A percentile compares a stretch with the other conserved stretches of the same genome.
Conservation (phyloP, 305 asterid genomes). For the Fraxinus velutina region DNA sequence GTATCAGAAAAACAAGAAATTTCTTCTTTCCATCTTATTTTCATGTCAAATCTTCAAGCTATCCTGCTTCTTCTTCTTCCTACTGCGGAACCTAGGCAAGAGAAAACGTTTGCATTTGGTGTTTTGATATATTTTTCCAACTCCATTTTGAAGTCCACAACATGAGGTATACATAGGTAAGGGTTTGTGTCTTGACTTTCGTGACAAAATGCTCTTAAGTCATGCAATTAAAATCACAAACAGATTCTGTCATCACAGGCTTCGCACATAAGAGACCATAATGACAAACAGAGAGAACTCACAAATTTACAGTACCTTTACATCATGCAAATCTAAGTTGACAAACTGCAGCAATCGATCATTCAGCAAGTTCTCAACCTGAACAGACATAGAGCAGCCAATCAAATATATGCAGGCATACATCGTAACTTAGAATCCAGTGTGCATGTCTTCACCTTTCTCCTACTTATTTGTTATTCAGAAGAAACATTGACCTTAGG, state of each 20-base stretch:
- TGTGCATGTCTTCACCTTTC: conserved; percentile 4
- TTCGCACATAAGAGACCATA: not conserved
- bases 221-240: not conserved
- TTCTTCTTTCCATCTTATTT: not conserved
- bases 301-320: conserved; percentile 61
- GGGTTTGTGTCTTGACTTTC: not conserved
- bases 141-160: not conserved
- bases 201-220: not conserved
- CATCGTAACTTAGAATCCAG: not conserved
- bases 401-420: conserved; percentile 13
- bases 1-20: not conserved
- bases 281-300: conserved; percentile 17
- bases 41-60: conserved; percentile 1
- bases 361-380: conserved; percentile 95
- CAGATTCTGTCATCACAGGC: not conserved
- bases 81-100: not conserved
- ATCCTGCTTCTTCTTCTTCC: not conserved
- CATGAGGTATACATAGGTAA: not conserved
- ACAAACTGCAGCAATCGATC: conserved; percentile 92
- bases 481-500: not conserved
- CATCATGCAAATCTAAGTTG: conserved; percentile 88
- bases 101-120: not conserved
- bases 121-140: not conserved
- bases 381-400: conserved; percentile 27
- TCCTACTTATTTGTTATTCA: conserved; percentile 6